Base-by-base conservation (phyloP, 2,329 filamentous ascomycete species). In the Venturia carpophila region DNA sequence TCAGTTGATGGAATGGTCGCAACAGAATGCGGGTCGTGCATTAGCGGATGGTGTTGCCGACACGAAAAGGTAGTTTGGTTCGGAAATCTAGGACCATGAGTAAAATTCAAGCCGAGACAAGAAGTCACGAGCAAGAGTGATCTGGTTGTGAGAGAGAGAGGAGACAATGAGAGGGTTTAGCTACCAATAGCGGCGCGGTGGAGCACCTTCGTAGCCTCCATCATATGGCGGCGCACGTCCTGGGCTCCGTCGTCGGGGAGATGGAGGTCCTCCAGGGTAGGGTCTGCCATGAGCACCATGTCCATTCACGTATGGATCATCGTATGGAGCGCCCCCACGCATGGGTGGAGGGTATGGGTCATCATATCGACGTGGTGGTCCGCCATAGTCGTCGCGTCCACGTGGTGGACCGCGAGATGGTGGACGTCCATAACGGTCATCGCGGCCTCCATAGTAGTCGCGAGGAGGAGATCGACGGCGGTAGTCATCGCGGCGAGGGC, bases 401-500 rank as follows among this genome's bases (percentile, higher is more conserved):
- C 88, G 87, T 69, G 89, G 88, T 56, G 62, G 62, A 21, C 60
- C 52, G 24, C 89, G 89, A 67, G 91, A 91, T 65, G 90, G 79
- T 68, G 79, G 79, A 67, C 78, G 66, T 24, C 52, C 65, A 30
- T 63, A 77, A 66, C 79, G 91, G 66, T 91, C 88, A 72, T 92
- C 92, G 62, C 88, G 85, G 73, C 89, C 86, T 24, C 63, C 90
- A 77, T 97, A 96, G 78, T 96, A 96, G 67, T 93, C 89, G 70
- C 91, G 88, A 67, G 89, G 83, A 65, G 84, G 88, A 66, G 89
- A 89, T 60, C 84, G 82, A 72, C 91, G 93, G 71, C 92, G 87
- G 73, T 95, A 91, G 74, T 93, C 92, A 77, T 96, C 96, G 69
- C 89, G 86, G 69, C 89, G 88, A 68, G 92, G 92, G 76, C 89